Base-by-base conservation (phyloP, 1,284 basidiomycete species). In the Ceratobasidium sp. region DNA sequence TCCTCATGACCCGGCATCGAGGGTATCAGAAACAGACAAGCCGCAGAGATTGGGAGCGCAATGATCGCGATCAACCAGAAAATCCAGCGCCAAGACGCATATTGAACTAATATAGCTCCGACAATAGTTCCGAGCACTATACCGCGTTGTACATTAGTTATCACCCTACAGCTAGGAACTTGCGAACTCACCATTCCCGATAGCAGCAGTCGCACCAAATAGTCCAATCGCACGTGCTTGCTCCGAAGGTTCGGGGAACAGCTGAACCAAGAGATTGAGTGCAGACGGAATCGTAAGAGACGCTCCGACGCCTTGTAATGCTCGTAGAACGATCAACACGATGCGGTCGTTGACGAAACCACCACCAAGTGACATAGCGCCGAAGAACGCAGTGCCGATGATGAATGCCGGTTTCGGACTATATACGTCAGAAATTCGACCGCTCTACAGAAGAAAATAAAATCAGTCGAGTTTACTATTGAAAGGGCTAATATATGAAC, bases 161-260 rank as follows among this genome's bases (percentile, higher is more conserved):
- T 51, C 14, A 44, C 9, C 36, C 1, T 19, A 31, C 17, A 36
- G 11, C 41, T 65, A 1, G 48, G 36, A 44, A 15, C 15, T 17
- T 1, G 19, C 36, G 17, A 29, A 41, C 84, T 27, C 74, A 87
- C 86, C 82, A 76, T 86, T 84, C 14, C 83, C 86, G 19, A 86
- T 75, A 9, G 84, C 84, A 22, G 84, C 86, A 67, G 83, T 84
- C 0, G 85, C 85, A 53, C 85, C 86, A 67, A 86, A 86, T 6
- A 85, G 77, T 15, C 82, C 82, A 44, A 87, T 84, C 0, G 86
- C 87, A 47, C 83, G 83, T 47, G 86, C 82, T 78, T 87, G 87
- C 76, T 85, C 83, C 0, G 75, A 74, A 7, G 85, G 83, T 29
- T 86, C 83, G 1, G 85, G 83, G 78, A 87, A 88, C 56, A 85